Base-by-base conservation (phyloP, 2,329 filamentous ascomycete species). In the Hymenoscyphus occultus region DNA sequence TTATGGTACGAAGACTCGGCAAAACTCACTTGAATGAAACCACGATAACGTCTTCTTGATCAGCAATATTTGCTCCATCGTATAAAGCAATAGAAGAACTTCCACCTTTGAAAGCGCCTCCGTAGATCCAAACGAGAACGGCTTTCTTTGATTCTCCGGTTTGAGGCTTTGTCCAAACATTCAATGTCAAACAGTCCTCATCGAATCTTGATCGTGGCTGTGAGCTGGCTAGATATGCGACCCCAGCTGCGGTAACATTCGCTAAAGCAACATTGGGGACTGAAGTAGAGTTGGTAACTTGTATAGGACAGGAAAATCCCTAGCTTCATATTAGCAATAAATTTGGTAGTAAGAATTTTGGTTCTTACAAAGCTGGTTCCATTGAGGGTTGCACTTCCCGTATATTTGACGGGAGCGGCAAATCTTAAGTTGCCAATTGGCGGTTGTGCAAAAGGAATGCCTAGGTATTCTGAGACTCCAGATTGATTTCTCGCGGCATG, bases 21-120 rank as follows among this genome's bases (percentile, higher is more conserved):
- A 39, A 19, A 61, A 28, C 78, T 66, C 80, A 83, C 74, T 82
- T 83, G 63, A 83, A 73, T 0, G 79, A 79, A 1, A 83, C 77
- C 0, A 83, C 73, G 2, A 84, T 71, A 1, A 81, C 74, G 48
- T 82, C 80, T 60, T 82, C 73, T 0, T 77, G 71, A 3, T 76
- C 74, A 3, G 78, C 80, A 58, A 82, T 77, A 67, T 77, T 75
- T 42, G 78, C 77, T 32, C 81, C 81, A 40, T 75, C 78, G 67
- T 81, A 83, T 5, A 75, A 74, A 0, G 76, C 75, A 19, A 73
- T 76, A 60, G 77, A 72, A 0, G 78, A 75, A 65, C 74, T 77
- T 63, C 80, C 80, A 54, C 72, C 73, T 2, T 68, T 72, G 62
- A 80, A 81, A 0, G 74, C 78, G 12, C 80, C 80, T 3, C 80